A percentile compares a stretch with the other conserved stretches of the same genome.
Conservation (phyloP, 495 filamentous ascomycete genomes). For the Endocarpon pusillum region DNA sequence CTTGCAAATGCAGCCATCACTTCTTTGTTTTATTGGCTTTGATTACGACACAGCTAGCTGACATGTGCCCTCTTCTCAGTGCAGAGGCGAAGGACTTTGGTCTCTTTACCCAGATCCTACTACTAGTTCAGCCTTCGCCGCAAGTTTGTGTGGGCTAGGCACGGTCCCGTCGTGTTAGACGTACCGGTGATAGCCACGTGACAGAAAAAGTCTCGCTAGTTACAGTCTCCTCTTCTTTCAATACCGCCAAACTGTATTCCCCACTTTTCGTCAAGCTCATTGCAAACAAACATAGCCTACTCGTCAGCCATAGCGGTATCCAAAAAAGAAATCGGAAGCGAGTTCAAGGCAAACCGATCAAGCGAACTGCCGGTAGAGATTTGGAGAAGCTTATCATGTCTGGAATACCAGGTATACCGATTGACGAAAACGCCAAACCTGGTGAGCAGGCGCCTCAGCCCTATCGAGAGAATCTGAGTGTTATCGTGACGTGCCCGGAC, state of each 20-base stretch:
- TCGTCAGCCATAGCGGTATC: conserved; percentile 23
- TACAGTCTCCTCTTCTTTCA: conserved; percentile 1
- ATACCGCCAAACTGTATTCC: conserved; percentile 46
- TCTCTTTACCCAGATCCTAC: too few relatives aligned
- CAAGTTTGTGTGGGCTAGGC: too few relatives aligned
- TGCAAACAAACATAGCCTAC: conserved; percentile 28
- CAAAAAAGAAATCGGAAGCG: conserved; percentile 18
- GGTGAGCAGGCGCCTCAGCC: conserved; percentile 20
- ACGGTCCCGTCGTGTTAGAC: too few relatives aligned
- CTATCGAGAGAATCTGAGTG: conserved; percentile 68
- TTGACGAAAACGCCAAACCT: conserved; percentile 20
- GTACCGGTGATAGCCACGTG: too few relatives aligned
- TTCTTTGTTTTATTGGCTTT: too few relatives aligned
- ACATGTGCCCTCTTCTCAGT: too few relatives aligned
- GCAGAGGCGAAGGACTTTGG: too few relatives aligned
- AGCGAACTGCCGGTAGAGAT: conserved; percentile 12
- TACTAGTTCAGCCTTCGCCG: too few relatives aligned
- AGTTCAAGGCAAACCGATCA: conserved; percentile 1
- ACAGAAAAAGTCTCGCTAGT: too few relatives aligned
- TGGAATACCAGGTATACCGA: conserved; percentile 14
- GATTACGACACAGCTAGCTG: too few relatives aligned
- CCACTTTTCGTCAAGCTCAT: conserved; percentile 41
- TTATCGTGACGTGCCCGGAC: conserved; percentile 66
- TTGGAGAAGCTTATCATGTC: conserved; percentile 12
- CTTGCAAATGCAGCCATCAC: too few relatives aligned